A percentile compares a stretch with the other conserved stretches of the same genome.
Conservation (phyloP, 2,329 filamentous ascomycete species). For the Penicillium capsulatum region DNA sequence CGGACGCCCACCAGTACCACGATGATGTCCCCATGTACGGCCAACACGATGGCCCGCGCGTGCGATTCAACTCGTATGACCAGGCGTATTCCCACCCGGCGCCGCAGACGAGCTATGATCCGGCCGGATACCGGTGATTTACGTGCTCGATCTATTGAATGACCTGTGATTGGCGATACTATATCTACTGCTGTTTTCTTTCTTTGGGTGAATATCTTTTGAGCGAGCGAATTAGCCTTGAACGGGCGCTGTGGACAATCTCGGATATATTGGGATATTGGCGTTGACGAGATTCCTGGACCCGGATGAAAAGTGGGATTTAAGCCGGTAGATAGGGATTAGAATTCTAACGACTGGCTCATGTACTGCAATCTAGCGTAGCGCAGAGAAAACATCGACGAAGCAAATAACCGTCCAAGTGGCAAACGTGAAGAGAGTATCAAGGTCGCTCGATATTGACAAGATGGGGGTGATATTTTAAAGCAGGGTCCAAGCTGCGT, state of each 20-base stretch:
- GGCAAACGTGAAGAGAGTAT: slow-evolving; percentile 14
- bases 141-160: neutral
- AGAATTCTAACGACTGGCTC: slow-evolving; percentile 8
- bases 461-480: slow-evolving; percentile 19
- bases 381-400: slow-evolving; percentile 8
- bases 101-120: slow-evolving; percentile 37
- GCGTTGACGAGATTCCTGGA: neutral
- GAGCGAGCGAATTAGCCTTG: too few relatives aligned
- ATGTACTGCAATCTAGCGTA: slow-evolving; percentile 12
- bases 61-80: slow-evolving; percentile 22
- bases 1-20: slow-evolving; percentile 28
- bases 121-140: slow-evolving; percentile 30
- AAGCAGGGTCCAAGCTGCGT: slow-evolving; percentile 11
- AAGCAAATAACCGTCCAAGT: slow-evolving; percentile 20
- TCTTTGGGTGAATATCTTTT: too few relatives aligned
- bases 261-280: neutral
- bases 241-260: too few relatives aligned
- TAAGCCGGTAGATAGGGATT: slow-evolving; percentile 7
- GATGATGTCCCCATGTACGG: slow-evolving; percentile 23
- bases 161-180: neutral
- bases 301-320: slow-evolving; percentile 1
- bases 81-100: slow-evolving; percentile 23
- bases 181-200: neutral
- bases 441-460: slow-evolving; percentile 18
- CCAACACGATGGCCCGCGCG: slow-evolving; percentile 15